A percentile compares a stretch with the other conserved stretches of the same genome.
phyloP scores from a whole-genome alignment of 2,329 filamentous ascomycete genomes.

The Diplocarpon mali region DNA sequence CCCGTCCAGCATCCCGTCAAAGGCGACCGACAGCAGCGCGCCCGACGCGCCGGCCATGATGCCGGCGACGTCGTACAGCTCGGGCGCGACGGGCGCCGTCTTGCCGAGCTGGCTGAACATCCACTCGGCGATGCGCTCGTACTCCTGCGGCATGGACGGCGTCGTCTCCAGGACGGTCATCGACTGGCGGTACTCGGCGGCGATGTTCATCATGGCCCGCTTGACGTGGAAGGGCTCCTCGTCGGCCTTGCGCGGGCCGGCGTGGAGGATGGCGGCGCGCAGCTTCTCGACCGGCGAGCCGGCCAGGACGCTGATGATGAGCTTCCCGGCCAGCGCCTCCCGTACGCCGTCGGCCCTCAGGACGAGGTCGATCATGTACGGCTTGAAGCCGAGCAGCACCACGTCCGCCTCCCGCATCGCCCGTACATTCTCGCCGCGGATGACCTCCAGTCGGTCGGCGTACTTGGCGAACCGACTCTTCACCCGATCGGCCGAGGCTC shows the following conservation, averaged over 20 bases:
- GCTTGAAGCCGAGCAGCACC: slow-evolving; percentile 72
- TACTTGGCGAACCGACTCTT: slow-evolving; percentile 26
- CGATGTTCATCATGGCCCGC: slow-evolving; percentile 77
- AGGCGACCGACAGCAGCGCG: slow-evolving; percentile 63
- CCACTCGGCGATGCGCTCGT: slow-evolving; percentile 54
- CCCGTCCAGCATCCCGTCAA: slow-evolving; percentile 68
- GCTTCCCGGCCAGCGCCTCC: slow-evolving; percentile 65
- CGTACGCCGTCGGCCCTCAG: slow-evolving; percentile 56
- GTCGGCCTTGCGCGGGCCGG: not conserved
- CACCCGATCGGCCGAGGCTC: slow-evolving; percentile 29
- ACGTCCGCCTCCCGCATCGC: slow-evolving; percentile 62
- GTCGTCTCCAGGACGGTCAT: slow-evolving; percentile 61
- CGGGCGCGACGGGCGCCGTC: slow-evolving; percentile 53
- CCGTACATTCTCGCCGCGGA: slow-evolving; percentile 49
- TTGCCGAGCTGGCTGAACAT: slow-evolving; percentile 67
- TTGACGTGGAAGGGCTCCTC: slow-evolving; percentile 46
- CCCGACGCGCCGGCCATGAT: slow-evolving; percentile 65
- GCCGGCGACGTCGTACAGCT: slow-evolving; percentile 61
- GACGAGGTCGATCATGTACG: slow-evolving; percentile 59
- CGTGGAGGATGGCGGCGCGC: slow-evolving; percentile 38
- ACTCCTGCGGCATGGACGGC: slow-evolving; percentile 39
- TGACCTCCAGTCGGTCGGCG: slow-evolving; percentile 19
- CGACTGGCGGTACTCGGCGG: slow-evolving; percentile 63
- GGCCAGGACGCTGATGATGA: slow-evolving; percentile 73
- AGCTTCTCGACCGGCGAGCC: slow-evolving; percentile 64